Evolutionary conservation across 2,329 filamentous ascomycete genomes (phyloP).

Genomic region (Monosporascus sp.): DNA sequence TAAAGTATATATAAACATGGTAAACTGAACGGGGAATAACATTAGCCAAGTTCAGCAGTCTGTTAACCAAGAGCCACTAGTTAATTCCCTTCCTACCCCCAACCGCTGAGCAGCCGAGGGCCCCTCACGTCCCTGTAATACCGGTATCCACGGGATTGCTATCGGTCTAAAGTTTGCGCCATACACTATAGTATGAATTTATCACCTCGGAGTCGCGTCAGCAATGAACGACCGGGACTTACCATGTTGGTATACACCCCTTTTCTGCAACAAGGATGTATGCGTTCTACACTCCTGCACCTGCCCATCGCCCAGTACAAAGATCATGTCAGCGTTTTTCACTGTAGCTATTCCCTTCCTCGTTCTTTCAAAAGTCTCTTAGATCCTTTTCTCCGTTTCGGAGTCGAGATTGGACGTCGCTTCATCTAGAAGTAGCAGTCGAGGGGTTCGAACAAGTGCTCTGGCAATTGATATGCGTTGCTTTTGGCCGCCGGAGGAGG

Average conservation of each 20-base stretch:
- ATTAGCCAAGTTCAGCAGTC: no score
- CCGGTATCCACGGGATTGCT: not conserved
- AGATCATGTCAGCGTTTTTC: constrained; percentile 72
- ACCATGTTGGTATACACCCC: constrained; percentile 55
- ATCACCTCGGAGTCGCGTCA: constrained; percentile 4
- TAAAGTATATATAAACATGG: no score
- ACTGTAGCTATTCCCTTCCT: constrained; percentile 63
- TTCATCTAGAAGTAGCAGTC: constrained; percentile 64
- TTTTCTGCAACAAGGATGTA: constrained; percentile 42
- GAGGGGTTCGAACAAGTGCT: constrained; percentile 59
- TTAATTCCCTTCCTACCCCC: no score
- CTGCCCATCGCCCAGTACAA: constrained; percentile 65
- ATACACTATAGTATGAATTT: constrained; percentile 20
- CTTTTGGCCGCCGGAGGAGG: constrained; percentile 62
- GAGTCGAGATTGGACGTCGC: constrained; percentile 66
- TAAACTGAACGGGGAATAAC: no score
- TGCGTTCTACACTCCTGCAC: constrained; percentile 51
- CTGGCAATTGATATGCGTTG: constrained; percentile 69
- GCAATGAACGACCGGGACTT: constrained; percentile 20
- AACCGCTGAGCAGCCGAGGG: no score
- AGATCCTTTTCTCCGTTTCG: constrained; percentile 47
- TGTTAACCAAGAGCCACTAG: no score
- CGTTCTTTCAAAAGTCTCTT: constrained; percentile 62
- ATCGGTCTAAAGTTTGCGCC: constrained; percentile 25
- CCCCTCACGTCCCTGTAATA: no score